Base-by-base conservation (phyloP, 768 basidiomycete genomes). In the Xanthoconium stramineum region DNA sequence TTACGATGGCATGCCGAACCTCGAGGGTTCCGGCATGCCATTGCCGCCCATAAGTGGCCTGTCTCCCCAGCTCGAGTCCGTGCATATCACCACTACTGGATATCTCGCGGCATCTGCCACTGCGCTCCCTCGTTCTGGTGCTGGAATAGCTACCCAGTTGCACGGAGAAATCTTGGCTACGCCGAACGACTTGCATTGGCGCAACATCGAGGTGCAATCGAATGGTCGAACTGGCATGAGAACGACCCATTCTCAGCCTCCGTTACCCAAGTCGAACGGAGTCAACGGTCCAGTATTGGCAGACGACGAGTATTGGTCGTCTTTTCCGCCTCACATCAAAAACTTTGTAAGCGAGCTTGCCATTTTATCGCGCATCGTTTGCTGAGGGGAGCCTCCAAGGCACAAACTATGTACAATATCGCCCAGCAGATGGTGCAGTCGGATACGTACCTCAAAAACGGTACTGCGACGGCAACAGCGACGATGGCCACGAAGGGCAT, bases 231-330 rank as follows among this genome's bases (percentile, higher is more conserved):
- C 60, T 47, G 62, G 74, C 48, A 38, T 57, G 55, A 69, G 71
- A 58, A 55, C 67, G 55, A 45, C 51, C 12, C 61, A 63, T 47
- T 30, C 53, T 30, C 66, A 68, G 9, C n/a, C 51, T 35, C 57
- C 64, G 1, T 56, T 71, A 0, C 58, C 61, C 29, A 72, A 59
- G 57, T 47, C 52, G 11, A 65, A 71, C 35, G 71, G 65, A 46
- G 24, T 54, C 20, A 62, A 58, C 42, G 63, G 61, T 10, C 47
- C 59, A 17, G 45, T 53, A 50, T 45, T 71, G 15, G 73, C 77
- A 47, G 84, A 84, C 59, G 83, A 86, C 60, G 83, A 83, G 46
- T 87, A 88, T 66, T 86, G 86, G 87, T 79, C 82, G 46, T 79
- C 81, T 38, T 77, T 89, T 44, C 86, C 88, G 37, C 78, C 81